Evolutionary conservation across 2,329 filamentous ascomycete genomes (phyloP).

Genomic region (Epicoccum nigrum): DNA sequence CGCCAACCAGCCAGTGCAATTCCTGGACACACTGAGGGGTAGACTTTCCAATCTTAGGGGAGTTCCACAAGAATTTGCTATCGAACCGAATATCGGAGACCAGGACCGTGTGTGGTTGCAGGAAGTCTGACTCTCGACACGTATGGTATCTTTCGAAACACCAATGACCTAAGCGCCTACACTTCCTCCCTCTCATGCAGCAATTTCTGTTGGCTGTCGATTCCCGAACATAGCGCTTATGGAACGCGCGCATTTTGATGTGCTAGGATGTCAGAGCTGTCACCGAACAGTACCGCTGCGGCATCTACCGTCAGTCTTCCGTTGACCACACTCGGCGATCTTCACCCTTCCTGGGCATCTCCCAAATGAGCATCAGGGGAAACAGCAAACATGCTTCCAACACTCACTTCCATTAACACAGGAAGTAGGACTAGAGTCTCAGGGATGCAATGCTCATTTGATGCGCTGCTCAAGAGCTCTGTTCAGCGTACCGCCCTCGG

Average conservation of each 20-base stretch:
- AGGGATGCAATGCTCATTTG: too few relatives aligned
- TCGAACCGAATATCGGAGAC: background rate
- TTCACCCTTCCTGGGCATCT: conserved; percentile 2
- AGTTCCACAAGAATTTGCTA: background rate
- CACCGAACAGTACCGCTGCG: conserved; percentile 16
- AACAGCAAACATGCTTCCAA: background rate
- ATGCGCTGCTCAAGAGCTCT: too few relatives aligned
- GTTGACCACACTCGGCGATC: conserved; percentile 3
- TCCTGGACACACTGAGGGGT: too few relatives aligned
- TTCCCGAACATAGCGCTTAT: background rate
- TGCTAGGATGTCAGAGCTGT: conserved; percentile 25
- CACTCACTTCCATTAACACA: background rate
- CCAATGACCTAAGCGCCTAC: conserved; percentile 3
- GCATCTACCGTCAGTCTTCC: conserved; percentile 11
- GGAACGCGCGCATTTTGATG: conserved; percentile 9
- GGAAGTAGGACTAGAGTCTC: too few relatives aligned
- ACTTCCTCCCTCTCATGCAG: background rate
- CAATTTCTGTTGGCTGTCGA: background rate
- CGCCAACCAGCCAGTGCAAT: background rate
- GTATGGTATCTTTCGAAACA: background rate
- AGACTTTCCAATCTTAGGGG: background rate
- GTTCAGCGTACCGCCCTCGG: background rate
- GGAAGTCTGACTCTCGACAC: background rate
- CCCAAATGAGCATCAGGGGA: conserved; percentile 10
- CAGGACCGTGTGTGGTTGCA: background rate